Evolutionary conservation across 1,284 basidiomycete species (phyloP).

Genomic region (Vanrija sp.): DNA sequence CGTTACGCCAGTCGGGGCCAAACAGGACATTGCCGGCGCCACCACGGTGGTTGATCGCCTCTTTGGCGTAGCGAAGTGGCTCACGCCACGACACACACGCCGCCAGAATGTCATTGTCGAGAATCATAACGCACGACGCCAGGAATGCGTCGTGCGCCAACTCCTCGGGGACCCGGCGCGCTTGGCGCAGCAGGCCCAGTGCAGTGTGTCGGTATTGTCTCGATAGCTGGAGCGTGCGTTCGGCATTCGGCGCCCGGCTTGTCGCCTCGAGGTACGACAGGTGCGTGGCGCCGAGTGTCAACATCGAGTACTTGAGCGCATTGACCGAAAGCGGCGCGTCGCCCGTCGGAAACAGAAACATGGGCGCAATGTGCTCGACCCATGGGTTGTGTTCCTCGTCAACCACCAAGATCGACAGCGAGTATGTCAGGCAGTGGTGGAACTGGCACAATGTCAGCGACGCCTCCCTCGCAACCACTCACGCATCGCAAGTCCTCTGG

Average conservation of each 20-base stretch:
- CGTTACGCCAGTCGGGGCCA: constrained; percentile 14
- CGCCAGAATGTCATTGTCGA: constrained; percentile 31
- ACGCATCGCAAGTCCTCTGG: constrained; percentile 37
- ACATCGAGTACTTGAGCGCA: constrained; percentile 32
- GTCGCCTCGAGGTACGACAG: constrained; percentile 19
- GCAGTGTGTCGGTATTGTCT: constrained; percentile 24
- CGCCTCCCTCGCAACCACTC: constrained; percentile 5
- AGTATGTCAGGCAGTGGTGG: constrained; percentile 37
- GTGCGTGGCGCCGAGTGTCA: constrained; percentile 36
- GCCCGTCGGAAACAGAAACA: constrained; percentile 34
- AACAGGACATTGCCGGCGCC: constrained; percentile 30
- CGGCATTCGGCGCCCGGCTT: constrained; percentile 1
- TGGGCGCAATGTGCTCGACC: constrained; percentile 34
- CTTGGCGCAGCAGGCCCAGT: constrained; percentile 27
- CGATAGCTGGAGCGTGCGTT: constrained; percentile 19
- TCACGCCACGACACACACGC: constrained; percentile 34
- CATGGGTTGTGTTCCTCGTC: constrained; percentile 41
- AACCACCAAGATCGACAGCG: constrained; percentile 36
- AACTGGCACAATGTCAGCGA: constrained; percentile 23
- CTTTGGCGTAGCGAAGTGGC: constrained; percentile 23
- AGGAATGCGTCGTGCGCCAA: constrained; percentile 32
- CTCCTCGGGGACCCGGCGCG: constrained; percentile 20
- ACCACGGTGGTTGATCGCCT: constrained; percentile 26
- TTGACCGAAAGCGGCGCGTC: constrained; percentile 24
- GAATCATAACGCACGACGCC: constrained; percentile 24